Base-by-base conservation (phyloP, 352 stramenopile genomes). In the Thraustotheca clavata region DNA sequence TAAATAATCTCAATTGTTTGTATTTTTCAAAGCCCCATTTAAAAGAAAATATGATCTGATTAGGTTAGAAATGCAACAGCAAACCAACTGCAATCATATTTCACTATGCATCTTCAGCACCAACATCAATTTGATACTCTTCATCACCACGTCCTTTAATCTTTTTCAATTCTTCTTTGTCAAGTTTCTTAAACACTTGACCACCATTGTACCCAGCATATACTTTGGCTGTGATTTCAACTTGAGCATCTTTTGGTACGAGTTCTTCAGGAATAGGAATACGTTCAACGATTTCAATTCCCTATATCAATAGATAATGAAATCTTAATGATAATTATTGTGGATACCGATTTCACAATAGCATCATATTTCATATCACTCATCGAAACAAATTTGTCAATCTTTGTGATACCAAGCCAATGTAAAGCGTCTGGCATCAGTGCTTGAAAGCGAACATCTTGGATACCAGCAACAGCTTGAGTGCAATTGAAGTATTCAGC, bases 311-410 rank as follows among this genome's bases (percentile, higher is more conserved):
- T 41, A 16, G 6, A 49, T 36, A 6, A 52, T 4, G 2, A 34
- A 33, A 18, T 34, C 12, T 49, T 11, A 68, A 22, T 14, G 36
- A 24, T 22, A 22, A 35, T 24, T 26, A 26, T 22, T 49, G 31
- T 5, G 71, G 79, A 41, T 77, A 94, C 87, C 69, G 96, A 98
- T 11, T 85, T 94, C 11, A 98, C 90, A 70, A 99, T 99, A 36
- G 97, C 97, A 69, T 99, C 93, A 82, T 99, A 99, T 73, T 99
- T 99, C 97, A 99, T 99, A 80, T 99, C 96, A 68, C 86, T 98
- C 97, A 99, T 99, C 49, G 89, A 97, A 46, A 98, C 89, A 57
- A 98, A 98, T 63, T 89, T 83, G 78, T 97, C 86, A 60, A 95
- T 94, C 74, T 92, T 94, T 16, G 76, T 95, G 67, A 95, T 97